Conservation (phyloP, 1,284 basidiomycete genomes). For the Vanrija humicola region DNA sequence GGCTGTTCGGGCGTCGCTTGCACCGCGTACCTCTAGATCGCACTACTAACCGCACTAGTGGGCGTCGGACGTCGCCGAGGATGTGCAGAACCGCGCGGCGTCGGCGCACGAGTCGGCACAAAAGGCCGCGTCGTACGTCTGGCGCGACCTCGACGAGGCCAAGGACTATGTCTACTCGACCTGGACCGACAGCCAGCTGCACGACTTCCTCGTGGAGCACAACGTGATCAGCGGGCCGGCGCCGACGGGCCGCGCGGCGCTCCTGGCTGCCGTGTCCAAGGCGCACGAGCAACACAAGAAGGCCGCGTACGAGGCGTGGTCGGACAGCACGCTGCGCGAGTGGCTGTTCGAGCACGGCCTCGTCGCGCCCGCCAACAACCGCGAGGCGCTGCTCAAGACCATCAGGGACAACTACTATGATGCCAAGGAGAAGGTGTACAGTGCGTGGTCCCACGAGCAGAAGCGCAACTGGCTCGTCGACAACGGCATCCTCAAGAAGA, state of each 20-base stretch:
- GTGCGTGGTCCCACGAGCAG: constrained; percentile 57
- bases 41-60: constrained; percentile 49
- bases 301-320: constrained; percentile 78
- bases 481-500: constrained; percentile 37
- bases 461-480: constrained; percentile 52
- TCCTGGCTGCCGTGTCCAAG: constrained; percentile 64
- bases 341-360: constrained; percentile 80
- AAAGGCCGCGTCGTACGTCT: constrained; percentile 26
- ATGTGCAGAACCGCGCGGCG: background rate
- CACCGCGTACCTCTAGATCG: too few species aligned
- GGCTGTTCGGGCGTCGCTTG: too few species aligned
- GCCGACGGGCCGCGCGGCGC: constrained; percentile 62
- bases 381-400: constrained; percentile 63
- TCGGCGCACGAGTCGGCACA: constrained; percentile 1
- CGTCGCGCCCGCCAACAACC: constrained; percentile 59
- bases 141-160: constrained; percentile 59
- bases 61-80: constrained; percentile 25
- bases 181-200: constrained; percentile 70
- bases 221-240: constrained; percentile 65
- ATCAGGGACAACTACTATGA: constrained; percentile 80
- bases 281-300: constrained; percentile 60
- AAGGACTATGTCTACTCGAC: constrained; percentile 83
- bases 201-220: constrained; percentile 66
- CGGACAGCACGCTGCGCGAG: constrained; percentile 73
- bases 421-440: constrained; percentile 60